phyloP scores from a whole-genome alignment of 805 yeast species.

The Candida ulmi region DNA sequence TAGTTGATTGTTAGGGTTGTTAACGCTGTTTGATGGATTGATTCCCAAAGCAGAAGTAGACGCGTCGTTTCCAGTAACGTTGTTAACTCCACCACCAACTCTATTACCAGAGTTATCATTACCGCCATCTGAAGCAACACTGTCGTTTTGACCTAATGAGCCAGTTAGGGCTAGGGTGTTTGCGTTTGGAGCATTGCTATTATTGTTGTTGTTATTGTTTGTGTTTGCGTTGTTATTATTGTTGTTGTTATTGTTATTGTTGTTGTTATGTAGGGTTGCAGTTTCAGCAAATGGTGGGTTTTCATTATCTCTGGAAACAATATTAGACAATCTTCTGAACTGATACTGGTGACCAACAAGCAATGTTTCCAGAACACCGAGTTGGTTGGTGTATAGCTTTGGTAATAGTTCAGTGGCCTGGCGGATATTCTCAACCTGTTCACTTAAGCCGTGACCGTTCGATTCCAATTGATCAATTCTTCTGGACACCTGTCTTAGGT shows the following conservation, averaged over 20 bases:
- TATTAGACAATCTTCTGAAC: conserved; percentile 10
- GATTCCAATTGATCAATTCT: conserved; percentile 18
- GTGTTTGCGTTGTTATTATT: neutral
- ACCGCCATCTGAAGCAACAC: neutral
- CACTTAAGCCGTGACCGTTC: conserved; percentile 3
- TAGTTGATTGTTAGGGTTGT: conserved; percentile 1
- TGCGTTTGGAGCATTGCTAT: neutral
- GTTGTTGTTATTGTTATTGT: neutral
- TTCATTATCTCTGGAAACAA: conserved; percentile 4
- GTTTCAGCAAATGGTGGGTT: conserved; percentile 1
- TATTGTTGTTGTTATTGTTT: neutral
- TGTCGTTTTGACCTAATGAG: neutral
- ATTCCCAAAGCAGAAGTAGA: neutral
- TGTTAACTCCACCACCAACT: neutral
- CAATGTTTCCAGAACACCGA: conserved; percentile 12
- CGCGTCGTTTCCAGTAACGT: neutral
- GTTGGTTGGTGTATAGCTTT: conserved; percentile 16
- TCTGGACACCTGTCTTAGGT: conserved; percentile 11
- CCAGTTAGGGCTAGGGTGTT: neutral
- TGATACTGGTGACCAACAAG: conserved; percentile 16
- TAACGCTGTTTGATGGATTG: conserved; percentile 3
- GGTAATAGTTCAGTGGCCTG: conserved; percentile 13
- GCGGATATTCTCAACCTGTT: conserved; percentile 9
- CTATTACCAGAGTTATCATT: neutral
- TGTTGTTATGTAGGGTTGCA: neutral